Evolutionary conservation across 495 filamentous ascomycete genomes (phyloP), one percentile per base, ranked within the genome.

Genomic region (Hyphodiscus hymeniophilus): DNA sequence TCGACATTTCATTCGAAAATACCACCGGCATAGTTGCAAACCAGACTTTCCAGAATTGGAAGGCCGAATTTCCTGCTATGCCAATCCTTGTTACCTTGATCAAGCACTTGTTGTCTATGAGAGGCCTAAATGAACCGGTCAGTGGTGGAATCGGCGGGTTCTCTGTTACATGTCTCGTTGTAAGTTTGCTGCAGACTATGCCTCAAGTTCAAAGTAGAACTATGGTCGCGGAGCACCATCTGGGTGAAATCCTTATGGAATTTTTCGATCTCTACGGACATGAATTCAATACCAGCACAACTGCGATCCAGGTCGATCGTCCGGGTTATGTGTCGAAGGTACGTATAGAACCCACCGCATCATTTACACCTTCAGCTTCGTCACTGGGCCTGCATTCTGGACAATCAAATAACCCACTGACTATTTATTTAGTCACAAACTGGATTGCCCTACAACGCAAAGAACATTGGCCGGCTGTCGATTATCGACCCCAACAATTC

Each of bases 1-100:
- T 97, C 17, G 92, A 98, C 60, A 66, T 97, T 33, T 96, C 91
- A 0, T 95, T 98, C 59, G 94, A 98, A 65, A 97, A 96, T 57
- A 63, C 79, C 21, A 84, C 80, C 32, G 92, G 92, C 3, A 50
- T 95, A 20, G 62, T 74, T 2, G 89, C 90, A 17, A 85, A 89
- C 54, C 58, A 76, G 13, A 95, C 87, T 0, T 95, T 94, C 59
- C 65, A 76, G 38, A 59, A 63, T 0, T 98, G 92, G 92, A 88
- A 84, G 54, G 42, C 64, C 7, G 68, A 79, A 36, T 95, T 81
- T 55, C 90, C 91, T 0, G 78, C 74, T 1, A 89, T 97, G 85
- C 85, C 86, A 2, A 71, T 84, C 31, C 64, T 98, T 17, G 84
- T 92, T 11, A 78, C 85, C 0, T 52, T 98, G 20, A 78, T 98